Evolutionary conservation across 371 early-diverging fungal species (phyloP).

Genomic region (Lichtheimia hyalospora): DNA sequence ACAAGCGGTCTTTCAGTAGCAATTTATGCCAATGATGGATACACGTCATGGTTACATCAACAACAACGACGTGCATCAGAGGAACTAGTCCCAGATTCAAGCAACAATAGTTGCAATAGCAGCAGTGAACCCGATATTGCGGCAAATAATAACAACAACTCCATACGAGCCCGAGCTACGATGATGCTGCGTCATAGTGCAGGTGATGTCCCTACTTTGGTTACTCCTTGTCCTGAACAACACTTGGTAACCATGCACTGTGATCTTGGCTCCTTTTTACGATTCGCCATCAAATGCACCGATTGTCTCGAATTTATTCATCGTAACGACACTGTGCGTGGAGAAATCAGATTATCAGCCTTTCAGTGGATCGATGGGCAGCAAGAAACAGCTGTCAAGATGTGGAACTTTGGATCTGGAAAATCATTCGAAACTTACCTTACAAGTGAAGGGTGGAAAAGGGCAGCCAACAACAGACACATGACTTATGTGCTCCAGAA

Average conservation of each 20-base stretch:
- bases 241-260: constrained; percentile 3
- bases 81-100: not conserved
- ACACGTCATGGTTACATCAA: constrained; percentile 2
- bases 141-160: not conserved
- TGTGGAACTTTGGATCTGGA: constrained; percentile 43
- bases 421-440: constrained; percentile 40
- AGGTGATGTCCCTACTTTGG: too few relatives aligned
- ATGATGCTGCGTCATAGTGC: not conserved
- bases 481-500: constrained; percentile 8
- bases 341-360: constrained; percentile 35
- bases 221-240: constrained; percentile 2
- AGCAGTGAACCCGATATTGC: not conserved
- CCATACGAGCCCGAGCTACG: not conserved
- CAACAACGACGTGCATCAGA: not conserved
- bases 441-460: constrained; percentile 48
- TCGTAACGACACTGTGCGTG: constrained; percentile 40
- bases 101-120: too few relatives aligned
- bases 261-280: constrained; percentile 43
- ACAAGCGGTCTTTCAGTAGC: constrained; percentile 35
- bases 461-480: constrained; percentile 31
- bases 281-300: constrained; percentile 46
- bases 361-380: constrained; percentile 38
- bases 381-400: constrained; percentile 27
- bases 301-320: constrained; percentile 49
- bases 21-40: constrained; percentile 38